These are phyloP conservation scores for Flaveria floridana DNA, from an alignment of 140 eudicot species.

Conservation along the genomic window DNA sequence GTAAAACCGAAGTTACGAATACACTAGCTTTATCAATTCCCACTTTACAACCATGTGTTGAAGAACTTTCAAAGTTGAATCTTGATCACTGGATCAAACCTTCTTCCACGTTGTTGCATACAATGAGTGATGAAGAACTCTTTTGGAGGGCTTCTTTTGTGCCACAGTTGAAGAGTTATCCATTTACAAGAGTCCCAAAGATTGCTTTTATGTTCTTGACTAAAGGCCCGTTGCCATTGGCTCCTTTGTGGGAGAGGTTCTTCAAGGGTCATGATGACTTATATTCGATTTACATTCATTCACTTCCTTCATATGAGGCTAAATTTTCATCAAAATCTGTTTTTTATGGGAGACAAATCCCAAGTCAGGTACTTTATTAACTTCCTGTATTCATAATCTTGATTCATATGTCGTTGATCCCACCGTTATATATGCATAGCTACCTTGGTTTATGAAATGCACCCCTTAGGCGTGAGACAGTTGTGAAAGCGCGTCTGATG, in stretches of 20 bases:
- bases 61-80: constrained; percentile 29
- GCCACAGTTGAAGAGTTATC: constrained; percentile 59
- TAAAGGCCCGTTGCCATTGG: constrained; percentile 79
- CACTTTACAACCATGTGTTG: constrained; percentile 32
- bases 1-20: constrained; percentile 41
- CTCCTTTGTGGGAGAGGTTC: constrained; percentile 88
- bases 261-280: constrained; percentile 58
- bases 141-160: constrained; percentile 77
- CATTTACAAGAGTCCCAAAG: constrained; percentile 68
- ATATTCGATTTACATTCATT: constrained; percentile 66
- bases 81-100: constrained; percentile 59
- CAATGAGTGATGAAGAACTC: constrained; percentile 67
- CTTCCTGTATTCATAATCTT: neutral
- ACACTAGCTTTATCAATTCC: constrained; percentile 34
- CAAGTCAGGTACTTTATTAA: constrained; percentile 61
- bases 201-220: constrained; percentile 96
- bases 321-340: constrained; percentile 52
- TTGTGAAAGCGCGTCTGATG: neutral
- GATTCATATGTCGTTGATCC: neutral
- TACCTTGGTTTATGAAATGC: constrained; percentile 22
- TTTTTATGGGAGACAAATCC: constrained; percentile 75
- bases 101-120: constrained; percentile 52
- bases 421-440: neutral
- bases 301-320: constrained; percentile 58
- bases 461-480: neutral